A percentile compares a stretch with the other conserved stretches of the same genome.
Conservation (phyloP, 78 protist species). For the Planoprotostelium fungivorum region DNA sequence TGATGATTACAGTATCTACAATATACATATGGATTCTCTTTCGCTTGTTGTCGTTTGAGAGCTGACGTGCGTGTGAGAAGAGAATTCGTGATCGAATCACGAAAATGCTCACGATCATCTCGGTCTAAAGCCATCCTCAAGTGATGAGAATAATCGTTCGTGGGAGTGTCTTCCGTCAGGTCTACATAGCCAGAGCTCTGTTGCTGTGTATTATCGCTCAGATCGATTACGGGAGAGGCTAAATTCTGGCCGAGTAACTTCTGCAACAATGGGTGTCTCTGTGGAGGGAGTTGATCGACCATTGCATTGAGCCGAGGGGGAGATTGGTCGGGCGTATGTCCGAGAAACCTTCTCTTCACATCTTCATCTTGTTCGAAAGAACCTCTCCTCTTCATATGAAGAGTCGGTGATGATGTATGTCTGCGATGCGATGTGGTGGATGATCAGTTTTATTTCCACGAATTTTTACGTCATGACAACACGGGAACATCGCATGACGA, state of each 20-base stretch:
- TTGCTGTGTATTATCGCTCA: neutral
- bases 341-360: neutral
- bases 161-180: neutral
- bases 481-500: no score
- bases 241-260: neutral
- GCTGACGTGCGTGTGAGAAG: no score
- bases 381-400: neutral
- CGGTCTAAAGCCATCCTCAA: neutral
- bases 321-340: neutral
- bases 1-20: neutral
- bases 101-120: neutral
- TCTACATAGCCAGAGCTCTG: neutral
- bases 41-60: neutral
- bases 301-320: neutral
- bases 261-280: neutral
- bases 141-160: neutral
- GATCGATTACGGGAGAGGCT: neutral
- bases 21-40: neutral
- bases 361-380: neutral
- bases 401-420: no score
- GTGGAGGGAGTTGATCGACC: neutral
- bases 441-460: no score
- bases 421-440: no score
- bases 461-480: no score
- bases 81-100: neutral